Base-by-base conservation (phyloP, 176 grass and related monocot genomes). In the Paspalum vaginatum region DNA sequence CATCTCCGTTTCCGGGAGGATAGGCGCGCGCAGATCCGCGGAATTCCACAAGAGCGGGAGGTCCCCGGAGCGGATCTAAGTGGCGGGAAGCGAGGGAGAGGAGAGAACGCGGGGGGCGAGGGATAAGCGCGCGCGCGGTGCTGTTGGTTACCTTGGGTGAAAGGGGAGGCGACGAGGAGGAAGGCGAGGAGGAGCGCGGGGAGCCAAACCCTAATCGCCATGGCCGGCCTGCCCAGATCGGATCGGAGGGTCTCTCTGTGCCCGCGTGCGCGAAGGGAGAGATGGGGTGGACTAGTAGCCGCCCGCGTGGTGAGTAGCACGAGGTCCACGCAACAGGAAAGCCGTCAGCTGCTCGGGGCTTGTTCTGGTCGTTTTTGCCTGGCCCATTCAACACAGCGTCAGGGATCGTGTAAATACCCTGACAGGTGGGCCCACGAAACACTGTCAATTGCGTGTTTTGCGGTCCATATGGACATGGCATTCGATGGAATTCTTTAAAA, bases 201-300 rank as follows among this genome's bases (percentile, higher is more conserved):
- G 85, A 90, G 47, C 64, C 77, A 93, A 91, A 94, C 92, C 92
- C 95, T 98, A 93, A 70, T 83, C 76, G 77, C 81, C 95, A 94
- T 94, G 79, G 90, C 80, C 45, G 75, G 61, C 73, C 61, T n/a
- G 54, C 53, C 39, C 63, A 76, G 87, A 85, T 85, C 83, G 83
- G 87, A 88, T 89, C 87, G 70, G 76, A 48, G 46, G 43, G 25
- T 26, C 72, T 54, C 46, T 42, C 12, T 66, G 77, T 43, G 48
- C 7, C 14, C 57, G 11, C 44, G 44, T 41, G 48, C 57, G 27
- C 32, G 24, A 52, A 22, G 48, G 26, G 47, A 52, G n/a, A 45
- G 20, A 0, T 5, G 52, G 10, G 26, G 2, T 40, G 14, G 70
- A 4, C 22, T 22, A 22, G 24, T 61, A 68, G 56, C 46, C 45